Percentiles rank a stretch among this genome's conserved stretches.
Conservation (phyloP, 192 early-diverging fungal genomes). For the Backusella mclennaniae region DNA sequence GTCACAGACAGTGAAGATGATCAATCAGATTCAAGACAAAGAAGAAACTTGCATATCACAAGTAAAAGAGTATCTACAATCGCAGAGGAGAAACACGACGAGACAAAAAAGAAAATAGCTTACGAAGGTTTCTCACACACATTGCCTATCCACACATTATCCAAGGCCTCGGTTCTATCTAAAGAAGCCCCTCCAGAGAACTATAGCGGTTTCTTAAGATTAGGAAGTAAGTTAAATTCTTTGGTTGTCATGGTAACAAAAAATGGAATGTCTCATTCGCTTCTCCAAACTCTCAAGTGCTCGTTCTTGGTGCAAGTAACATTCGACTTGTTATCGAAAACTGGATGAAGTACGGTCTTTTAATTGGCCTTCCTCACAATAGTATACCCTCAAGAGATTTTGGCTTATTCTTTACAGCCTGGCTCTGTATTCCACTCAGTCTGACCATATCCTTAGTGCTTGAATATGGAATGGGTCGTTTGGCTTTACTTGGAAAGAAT, state of each 20-base stretch:
- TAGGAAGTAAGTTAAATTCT: constrained; percentile 50
- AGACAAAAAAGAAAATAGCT: constrained; percentile 16
- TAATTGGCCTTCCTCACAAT: constrained; percentile 66
- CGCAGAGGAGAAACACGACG: constrained; percentile 26
- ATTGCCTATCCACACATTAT: constrained; percentile 60
- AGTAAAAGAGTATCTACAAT: constrained; percentile 20
- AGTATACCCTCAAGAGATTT: constrained; percentile 59
- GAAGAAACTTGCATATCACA: constrained; percentile 22
- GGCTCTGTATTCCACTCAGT: constrained; percentile 47
- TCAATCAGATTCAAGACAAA: constrained; percentile 25
- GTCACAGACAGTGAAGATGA: constrained; percentile 40
- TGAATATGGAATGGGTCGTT: constrained; percentile 50
- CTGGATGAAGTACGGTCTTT: constrained; percentile 83
- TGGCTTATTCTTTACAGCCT: constrained; percentile 48
- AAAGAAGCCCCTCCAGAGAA: constrained; percentile 84
- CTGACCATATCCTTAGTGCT: constrained; percentile 59
- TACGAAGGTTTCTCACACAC: constrained; percentile 38
- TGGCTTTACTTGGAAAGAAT: constrained; percentile 23
- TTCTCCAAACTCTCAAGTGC: constrained; percentile 40
- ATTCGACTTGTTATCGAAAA: constrained; percentile 87
- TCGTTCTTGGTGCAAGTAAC: constrained; percentile 78
- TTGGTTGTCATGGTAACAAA: not conserved
- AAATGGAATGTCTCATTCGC: not conserved
- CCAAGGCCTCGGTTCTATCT: constrained; percentile 69
- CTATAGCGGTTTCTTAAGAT: constrained; percentile 83